Evolutionary conservation across 257 asterid species (phyloP), one percentile per base, ranked within the genome.

Genomic region (Solanum peruvianum): DNA sequence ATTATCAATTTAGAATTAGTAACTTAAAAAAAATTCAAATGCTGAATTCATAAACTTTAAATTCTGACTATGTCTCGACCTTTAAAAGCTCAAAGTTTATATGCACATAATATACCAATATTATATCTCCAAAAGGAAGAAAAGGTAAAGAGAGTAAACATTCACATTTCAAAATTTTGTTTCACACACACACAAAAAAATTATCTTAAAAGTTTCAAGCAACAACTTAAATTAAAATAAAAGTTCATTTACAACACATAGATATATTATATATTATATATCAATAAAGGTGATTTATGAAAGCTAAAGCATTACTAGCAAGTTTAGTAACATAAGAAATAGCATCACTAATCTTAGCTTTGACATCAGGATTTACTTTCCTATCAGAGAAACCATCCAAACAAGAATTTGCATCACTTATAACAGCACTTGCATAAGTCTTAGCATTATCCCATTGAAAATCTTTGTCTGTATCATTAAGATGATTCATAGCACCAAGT

Each of bases 361-460:
- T 93, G 84, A 92, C 88, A n/a, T 0, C 15, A 29, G 87, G 15
- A 71, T 58, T 91, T 9, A 91, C 91, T 62, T 88, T 91, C 87
- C 89, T 56, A 5, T 31, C 93, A 7, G 88, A 45, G 11, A 92
- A 80, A 4, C 92, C 95, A 85, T 95, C 98, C 80, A 91, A 66
- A 87, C 98, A 95, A 7, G 98, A 92, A 47, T 93, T 98, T 5
- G 94, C 93, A 72, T 95, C 96, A n/a, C 95, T 91, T 31, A 94
- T 93, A 52, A 97, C 98, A 25, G 98, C 97, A 89, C 98, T 95
- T 11, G 94, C 98, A 85, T 92, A 92, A 7, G 98, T 95, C 91
- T 93, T 94, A 1, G 97, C 97, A 64, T 91, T 94, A 31, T 94
- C 89, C 98, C 94, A 94, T 62, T 95, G 91, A 21, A 91, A 93